phyloP scores from a whole-genome alignment of 768 basidiomycete genomes.

The Psilocybe tampanensis region DNA sequence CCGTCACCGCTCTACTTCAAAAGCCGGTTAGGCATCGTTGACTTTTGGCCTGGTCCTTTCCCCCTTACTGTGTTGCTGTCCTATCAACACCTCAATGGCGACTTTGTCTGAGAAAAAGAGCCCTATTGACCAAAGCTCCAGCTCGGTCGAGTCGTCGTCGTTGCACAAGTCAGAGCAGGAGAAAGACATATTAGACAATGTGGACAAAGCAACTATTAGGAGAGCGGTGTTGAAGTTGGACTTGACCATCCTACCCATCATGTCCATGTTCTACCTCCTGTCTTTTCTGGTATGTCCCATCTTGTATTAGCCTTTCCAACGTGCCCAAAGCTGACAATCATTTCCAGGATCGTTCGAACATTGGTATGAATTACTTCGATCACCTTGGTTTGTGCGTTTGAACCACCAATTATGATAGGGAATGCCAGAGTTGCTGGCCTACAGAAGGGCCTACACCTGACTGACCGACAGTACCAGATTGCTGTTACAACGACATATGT shows the following conservation, averaged over 20 bases:
- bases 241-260: conserved; percentile 32
- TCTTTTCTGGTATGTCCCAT: conserved; percentile 33
- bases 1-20: not conserved
- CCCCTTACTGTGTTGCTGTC: not conserved
- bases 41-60: not conserved
- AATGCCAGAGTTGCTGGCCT: conserved; percentile 53
- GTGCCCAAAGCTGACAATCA: not conserved
- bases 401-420: conserved; percentile 20
- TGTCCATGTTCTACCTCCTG: conserved; percentile 40
- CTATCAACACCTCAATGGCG: not conserved
- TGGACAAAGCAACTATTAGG: conserved; percentile 6
- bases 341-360: conserved; percentile 34
- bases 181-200: conserved; percentile 3
- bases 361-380: conserved; percentile 22
- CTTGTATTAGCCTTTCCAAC: not conserved
- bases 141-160: not conserved
- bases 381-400: not conserved
- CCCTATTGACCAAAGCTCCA: not conserved
- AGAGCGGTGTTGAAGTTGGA: conserved; percentile 32
- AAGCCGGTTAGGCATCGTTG: not conserved
- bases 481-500: conserved; percentile 32
- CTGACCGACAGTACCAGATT: conserved; percentile 40
- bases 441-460: conserved; percentile 42
- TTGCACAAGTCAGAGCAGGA: conserved; percentile 2
- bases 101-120: not conserved